phyloP scores from a whole-genome alignment of 2,329 filamentous ascomycete genomes.

The Blumeria graminis region DNA sequence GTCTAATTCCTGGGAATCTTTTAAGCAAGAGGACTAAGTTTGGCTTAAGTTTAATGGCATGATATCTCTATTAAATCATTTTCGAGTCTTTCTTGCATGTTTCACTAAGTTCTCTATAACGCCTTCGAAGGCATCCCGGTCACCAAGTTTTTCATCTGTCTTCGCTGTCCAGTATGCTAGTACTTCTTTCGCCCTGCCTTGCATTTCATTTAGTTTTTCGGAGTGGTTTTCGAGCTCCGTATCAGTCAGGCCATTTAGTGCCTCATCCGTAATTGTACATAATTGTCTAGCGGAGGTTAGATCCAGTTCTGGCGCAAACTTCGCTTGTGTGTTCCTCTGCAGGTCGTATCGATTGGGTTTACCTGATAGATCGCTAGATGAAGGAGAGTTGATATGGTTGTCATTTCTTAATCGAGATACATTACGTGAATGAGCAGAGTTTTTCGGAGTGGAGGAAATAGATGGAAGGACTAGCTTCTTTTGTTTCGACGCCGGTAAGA shows the following conservation, averaged over 20 bases:
- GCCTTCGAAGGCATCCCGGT: conserved; percentile 82
- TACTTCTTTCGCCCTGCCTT: conserved; percentile 48
- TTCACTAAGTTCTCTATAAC: conserved; percentile 94
- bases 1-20: too few species aligned
- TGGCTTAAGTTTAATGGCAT: too few species aligned
- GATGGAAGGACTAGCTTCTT: conserved; percentile 92
- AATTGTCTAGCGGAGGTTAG: conserved; percentile 53
- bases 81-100: conserved; percentile 65
- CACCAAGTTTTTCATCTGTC: conserved; percentile 66
- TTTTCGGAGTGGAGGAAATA: conserved; percentile 31
- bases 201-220: conserved; percentile 39
- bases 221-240: conserved; percentile 53
- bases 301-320: conserved; percentile 52
- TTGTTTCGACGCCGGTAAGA: conserved; percentile 87
- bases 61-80: conserved; percentile 21
- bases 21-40: too few species aligned
- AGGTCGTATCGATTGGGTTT: conserved; percentile 21
- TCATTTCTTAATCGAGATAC: conserved; percentile 12
- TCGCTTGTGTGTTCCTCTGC: conserved; percentile 25
- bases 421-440: conserved; percentile 25
- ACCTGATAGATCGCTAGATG: conserved; percentile 34
- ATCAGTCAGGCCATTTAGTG: conserved; percentile 55
- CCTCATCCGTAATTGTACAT: conserved; percentile 66
- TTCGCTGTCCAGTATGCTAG: conserved; percentile 74
- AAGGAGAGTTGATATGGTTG: conserved; percentile 28